Evolutionary conservation across 116 monocot species (phyloP), one percentile per base, ranked within the genome.

Genomic region (Papilionanthe hybrid): DNA sequence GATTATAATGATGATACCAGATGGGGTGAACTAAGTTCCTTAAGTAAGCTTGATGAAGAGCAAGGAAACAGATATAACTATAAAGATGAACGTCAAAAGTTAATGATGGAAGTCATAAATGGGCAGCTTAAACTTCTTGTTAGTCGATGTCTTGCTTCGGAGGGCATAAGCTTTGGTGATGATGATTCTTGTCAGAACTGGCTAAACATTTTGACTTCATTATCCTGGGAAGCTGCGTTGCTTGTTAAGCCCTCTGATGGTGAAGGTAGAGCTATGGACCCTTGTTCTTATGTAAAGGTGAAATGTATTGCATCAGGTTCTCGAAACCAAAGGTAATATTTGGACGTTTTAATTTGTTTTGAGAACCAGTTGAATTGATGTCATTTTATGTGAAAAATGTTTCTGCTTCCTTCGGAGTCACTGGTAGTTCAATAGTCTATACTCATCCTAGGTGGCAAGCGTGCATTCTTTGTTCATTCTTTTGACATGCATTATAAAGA

Each of bases 231-330:
- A 80, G 95, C 99, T 83, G 95, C 93, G 20, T 58, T 84, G 55
- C 83, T 99, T 55, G 78, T 99, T 45, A 93, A 90, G 60, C 95
- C 99, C 44, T 90, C 87, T 84, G 91, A 88, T 71, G 85, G 60
- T 80, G 83, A 93, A 75, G 99, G 99, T 43, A 89, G 77, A 84
- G 89, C 90, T 55, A 99, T 99, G 99, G 99, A 99, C 86, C 95
- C 95, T 82, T 80, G 79, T 0, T 88, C 81, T 28, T 99, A 95
- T 90, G 80, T 99, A 57, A 99, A 99, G 87, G 91, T 99, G 42
- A 99, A 99, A 78, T 95, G 95, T 66, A 75, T 99, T 78, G 99
- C 93, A 77, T 84, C 88, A 78, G 99, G 95, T 47, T 60, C 78
- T 84, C 93, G 76, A 19, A 75, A 67, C 67, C 80, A 99, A 81